These are phyloP conservation scores for Solanum paucissectum DNA, from an alignment of 257 asterid species.

Conservation along the genomic window DNA sequence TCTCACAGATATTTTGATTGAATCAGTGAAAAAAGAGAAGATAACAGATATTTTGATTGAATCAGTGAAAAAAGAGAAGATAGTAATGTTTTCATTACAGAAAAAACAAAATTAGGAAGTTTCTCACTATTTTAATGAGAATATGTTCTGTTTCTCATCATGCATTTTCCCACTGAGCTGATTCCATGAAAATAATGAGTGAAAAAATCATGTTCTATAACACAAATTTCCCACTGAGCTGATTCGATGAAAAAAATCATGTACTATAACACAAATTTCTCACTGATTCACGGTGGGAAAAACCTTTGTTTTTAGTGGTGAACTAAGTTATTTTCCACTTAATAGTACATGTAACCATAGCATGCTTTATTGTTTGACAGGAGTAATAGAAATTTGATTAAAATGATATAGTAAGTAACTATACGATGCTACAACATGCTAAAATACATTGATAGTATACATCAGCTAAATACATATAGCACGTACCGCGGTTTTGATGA, in stretches of 20 bases:
- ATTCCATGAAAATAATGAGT: too few relatives aligned
- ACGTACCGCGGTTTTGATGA: constrained; percentile 55
- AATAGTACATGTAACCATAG: background rate
- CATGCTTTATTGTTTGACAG: background rate
- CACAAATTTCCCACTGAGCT: background rate
- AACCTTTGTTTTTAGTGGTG: background rate
- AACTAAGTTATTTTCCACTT: background rate
- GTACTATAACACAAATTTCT: background rate
- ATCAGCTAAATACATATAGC: background rate
- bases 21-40: background rate
- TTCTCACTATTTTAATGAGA: background rate
- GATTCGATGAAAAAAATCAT: background rate
- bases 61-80: background rate
- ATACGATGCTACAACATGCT: background rate
- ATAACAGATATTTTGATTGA: background rate
- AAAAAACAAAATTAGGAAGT: too few relatives aligned
- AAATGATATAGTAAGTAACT: background rate
- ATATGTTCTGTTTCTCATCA: background rate
- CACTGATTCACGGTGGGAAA: too few relatives aligned
- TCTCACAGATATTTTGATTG: background rate
- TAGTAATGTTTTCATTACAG: background rate
- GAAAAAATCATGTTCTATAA: background rate
- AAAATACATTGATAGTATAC: background rate
- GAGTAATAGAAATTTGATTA: background rate
- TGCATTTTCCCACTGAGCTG: background rate